Evolutionary conservation across 2,329 filamentous ascomycete species (phyloP).

Genomic region (Xylaria multiplex): DNA sequence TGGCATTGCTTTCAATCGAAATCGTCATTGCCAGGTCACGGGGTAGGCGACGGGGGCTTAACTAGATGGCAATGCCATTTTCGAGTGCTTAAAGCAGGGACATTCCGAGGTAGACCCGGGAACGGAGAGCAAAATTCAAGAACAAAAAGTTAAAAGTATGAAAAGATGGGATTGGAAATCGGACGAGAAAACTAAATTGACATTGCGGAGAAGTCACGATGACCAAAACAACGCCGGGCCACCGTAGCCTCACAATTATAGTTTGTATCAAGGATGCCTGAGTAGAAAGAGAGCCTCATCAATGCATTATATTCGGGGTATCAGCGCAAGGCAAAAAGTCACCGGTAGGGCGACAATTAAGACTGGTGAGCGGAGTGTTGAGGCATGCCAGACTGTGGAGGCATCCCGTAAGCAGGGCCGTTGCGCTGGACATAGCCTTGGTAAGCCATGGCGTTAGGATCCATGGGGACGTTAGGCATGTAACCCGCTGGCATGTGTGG

Average conservation of each 20-base stretch:
- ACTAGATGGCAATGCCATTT: slow-evolving; percentile 26
- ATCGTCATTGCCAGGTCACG: slow-evolving; percentile 17
- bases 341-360: slow-evolving; percentile 55
- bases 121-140: slow-evolving; percentile 32
- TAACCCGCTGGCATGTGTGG: slow-evolving; percentile 72
- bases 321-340: slow-evolving; percentile 54
- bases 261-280: slow-evolving; percentile 49
- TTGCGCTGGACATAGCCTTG: slow-evolving; percentile 80
- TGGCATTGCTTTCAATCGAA: slow-evolving; percentile 12
- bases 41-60: slow-evolving; percentile 8
- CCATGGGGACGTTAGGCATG: slow-evolving; percentile 72
- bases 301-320: slow-evolving; percentile 70
- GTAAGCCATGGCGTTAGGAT: slow-evolving; percentile 82
- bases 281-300: slow-evolving; percentile 53
- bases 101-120: slow-evolving; percentile 18
- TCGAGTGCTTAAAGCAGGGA: slow-evolving; percentile 10
- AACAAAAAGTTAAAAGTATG: slow-evolving; percentile 39
- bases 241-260: slow-evolving; percentile 56
- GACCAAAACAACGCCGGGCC: slow-evolving; percentile 57
- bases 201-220: slow-evolving; percentile 46
- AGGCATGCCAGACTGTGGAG: slow-evolving; percentile 79
- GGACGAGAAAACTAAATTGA: slow-evolving; percentile 41
- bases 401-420: slow-evolving; percentile 80
- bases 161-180: slow-evolving; percentile 43
- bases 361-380: slow-evolving; percentile 85